Base-by-base conservation (phyloP, 495 filamentous ascomycete genomes). In the Massariosphaeria phaeospora region DNA sequence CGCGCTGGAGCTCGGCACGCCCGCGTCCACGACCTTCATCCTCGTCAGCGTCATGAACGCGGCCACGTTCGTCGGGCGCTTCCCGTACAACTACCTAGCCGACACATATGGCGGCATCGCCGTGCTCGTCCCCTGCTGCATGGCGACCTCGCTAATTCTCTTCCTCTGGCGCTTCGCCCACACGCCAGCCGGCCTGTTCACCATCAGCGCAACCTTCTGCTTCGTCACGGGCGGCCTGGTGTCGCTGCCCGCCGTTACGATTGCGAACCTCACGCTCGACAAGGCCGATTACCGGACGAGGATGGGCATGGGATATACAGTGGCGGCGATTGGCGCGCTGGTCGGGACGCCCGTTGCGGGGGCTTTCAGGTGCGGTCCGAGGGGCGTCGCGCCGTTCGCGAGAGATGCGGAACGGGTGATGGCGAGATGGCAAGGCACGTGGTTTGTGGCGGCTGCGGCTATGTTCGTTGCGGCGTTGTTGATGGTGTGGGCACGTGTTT, bases 301-400 rank as follows among this genome's bases (percentile, higher is more conserved):
- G n/a, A 53, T 53, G 50, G 50, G 50, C 25, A 53, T 53, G 50
- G 50, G 39, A 1, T 53, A 53, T 53, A 53, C 50, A 3, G 38
- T 53, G 2, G 38, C 39, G 26, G 50, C 50, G 8, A 21, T 53
- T 21, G 50, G 50, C 5, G 50, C 50, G 12, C 18, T 53, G 12
- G 29, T 53, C 3, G 50, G 50, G 11, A 45, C 25, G 9, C 50
- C 50, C 11, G 31, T 53, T 30, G 50, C 50, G n/a, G 50, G 85
- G 33, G 79, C 79, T 0, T 82, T 23, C 3, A 51, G 33, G 10
- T 23, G 33, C 3, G 48, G 31, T 6, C n/a, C 17, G 10, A 21
- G 23, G 8, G 18, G 13, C 13, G 21, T n/a, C 1, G 18, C 20
- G 15, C 18, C 2, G 18, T 2, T 25, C 9, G 23, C 17, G 6